These are phyloP conservation scores for Solanum boliviense DNA, from an alignment of 257 asterid genomes.

Conservation along the genomic window DNA sequence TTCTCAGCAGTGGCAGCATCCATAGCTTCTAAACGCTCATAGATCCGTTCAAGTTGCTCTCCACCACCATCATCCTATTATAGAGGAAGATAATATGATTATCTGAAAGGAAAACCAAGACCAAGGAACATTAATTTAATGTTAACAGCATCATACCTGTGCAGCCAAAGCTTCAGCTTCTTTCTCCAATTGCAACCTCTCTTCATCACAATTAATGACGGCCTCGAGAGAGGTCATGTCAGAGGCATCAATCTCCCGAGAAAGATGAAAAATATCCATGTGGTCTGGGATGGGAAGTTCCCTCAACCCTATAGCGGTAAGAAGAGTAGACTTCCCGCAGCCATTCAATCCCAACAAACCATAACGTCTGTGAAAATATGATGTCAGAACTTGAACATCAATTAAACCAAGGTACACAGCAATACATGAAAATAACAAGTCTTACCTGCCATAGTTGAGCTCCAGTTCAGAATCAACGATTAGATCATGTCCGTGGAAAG, in stretches of 20 bases:
- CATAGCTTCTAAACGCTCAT: slow-evolving; percentile 87
- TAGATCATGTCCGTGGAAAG: slow-evolving; percentile 74
- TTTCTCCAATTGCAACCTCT: slow-evolving; percentile 12
- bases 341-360: slow-evolving; percentile 21
- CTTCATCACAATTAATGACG: slow-evolving; percentile 11
- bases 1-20: slow-evolving; percentile 98
- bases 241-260: slow-evolving; percentile 16
- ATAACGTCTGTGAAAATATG: slow-evolving; percentile 5
- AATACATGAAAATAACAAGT: background rate
- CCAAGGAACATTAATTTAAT: background rate
- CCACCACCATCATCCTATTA: slow-evolving; percentile 93
- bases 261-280: slow-evolving; percentile 17
- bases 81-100: background rate
- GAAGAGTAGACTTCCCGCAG: slow-evolving; percentile 16
- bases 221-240: slow-evolving; percentile 15
- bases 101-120: background rate
- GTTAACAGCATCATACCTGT: slow-evolving; percentile 33
- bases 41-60: slow-evolving; percentile 73
- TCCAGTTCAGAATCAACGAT: slow-evolving; percentile 66
- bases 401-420: background rate
- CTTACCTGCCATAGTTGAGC: slow-evolving; percentile 68
- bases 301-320: slow-evolving; percentile 4
- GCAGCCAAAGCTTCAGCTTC: slow-evolving; percentile 12
- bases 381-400: background rate
- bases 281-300: slow-evolving; percentile 16